Evolutionary conservation across 352 stramenopile genomes (phyloP).

Genomic region (Hyphochytrium catenoides): DNA sequence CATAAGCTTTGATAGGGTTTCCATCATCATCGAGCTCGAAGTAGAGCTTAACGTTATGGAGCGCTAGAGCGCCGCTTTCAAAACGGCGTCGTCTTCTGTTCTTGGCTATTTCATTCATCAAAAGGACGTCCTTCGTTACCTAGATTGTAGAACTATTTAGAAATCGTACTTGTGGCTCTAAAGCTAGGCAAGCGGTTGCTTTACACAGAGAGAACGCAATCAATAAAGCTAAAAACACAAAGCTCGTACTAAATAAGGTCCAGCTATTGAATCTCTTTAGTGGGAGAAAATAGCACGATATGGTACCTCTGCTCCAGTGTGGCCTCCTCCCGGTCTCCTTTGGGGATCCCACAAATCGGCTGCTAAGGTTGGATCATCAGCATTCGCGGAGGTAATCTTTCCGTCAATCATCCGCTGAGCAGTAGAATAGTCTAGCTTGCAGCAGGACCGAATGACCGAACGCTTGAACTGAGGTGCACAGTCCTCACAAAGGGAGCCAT

Average conservation of each 20-base stretch:
- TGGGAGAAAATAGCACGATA: no score
- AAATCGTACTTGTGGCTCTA: no score
- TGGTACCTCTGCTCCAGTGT: no score
- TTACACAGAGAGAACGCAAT: no score
- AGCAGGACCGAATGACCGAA: conserved; percentile 91
- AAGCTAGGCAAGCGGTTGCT: no score
- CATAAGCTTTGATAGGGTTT: conserved; percentile 55
- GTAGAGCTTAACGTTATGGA: conserved; percentile 77
- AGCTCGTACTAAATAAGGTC: no score
- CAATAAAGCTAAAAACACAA: no score
- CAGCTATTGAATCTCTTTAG: no score
- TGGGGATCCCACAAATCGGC: conserved; percentile 18
- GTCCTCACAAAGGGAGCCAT: conserved; percentile 68
- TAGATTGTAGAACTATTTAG: no score
- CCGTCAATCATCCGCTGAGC: conserved; percentile 89
- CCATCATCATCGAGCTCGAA: conserved; percentile 77
- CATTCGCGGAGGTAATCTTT: conserved; percentile 29
- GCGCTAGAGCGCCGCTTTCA: conserved; percentile 66
- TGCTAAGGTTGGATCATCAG: conserved; percentile 40
- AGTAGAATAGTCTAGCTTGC: conserved; percentile 84
- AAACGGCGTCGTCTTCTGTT: conserved; percentile 56
- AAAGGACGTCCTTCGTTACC: no score
- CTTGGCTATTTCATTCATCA: conserved; percentile 23
- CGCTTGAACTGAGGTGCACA: conserved; percentile 84
- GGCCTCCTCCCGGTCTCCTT: conserved; percentile 22